A percentile compares a stretch with the other conserved stretches of the same genome.
These are phyloP conservation scores for Lipomyces starkeyi DNA, from an alignment of 805 yeast genomes.

Conservation along the genomic window DNA sequence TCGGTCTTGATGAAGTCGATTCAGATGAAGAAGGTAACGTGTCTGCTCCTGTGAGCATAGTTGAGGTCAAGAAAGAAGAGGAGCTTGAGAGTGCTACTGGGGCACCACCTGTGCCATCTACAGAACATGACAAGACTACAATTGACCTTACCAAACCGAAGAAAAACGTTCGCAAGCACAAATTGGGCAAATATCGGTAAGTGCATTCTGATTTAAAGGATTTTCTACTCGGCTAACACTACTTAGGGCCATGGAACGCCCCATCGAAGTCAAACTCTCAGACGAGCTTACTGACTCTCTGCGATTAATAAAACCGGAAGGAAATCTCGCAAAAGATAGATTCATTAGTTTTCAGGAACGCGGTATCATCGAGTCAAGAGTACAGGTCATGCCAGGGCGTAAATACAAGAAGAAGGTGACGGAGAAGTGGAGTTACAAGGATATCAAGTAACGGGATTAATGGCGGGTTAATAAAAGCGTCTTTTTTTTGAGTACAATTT, in stretches of 20 bases:
- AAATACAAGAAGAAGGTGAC: slow-evolving; percentile 76
- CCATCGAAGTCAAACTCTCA: slow-evolving; percentile 77
- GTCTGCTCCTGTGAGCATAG: slow-evolving; percentile 63
- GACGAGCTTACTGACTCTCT: slow-evolving; percentile 88
- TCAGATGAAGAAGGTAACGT: slow-evolving; percentile 47
- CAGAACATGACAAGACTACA: slow-evolving; percentile 34
- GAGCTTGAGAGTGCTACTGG: slow-evolving; percentile 46
- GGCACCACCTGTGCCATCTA: neutral
- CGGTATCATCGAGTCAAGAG: slow-evolving; percentile 87
- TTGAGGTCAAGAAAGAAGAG: slow-evolving; percentile 59
- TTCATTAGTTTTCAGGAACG: slow-evolving; percentile 80
- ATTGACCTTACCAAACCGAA: slow-evolving; percentile 45
- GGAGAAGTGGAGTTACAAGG: slow-evolving; percentile 93
- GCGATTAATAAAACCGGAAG: slow-evolving; percentile 87
- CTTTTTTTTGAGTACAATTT: no score
- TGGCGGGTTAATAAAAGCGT: no score
- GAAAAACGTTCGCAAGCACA: slow-evolving; percentile 38
- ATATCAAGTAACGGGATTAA: slow-evolving; percentile 45
- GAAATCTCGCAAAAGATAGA: slow-evolving; percentile 80
- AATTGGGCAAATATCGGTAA: slow-evolving; percentile 39
- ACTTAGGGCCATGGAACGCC: slow-evolving; percentile 48
- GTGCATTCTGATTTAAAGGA: neutral
- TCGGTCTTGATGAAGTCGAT: slow-evolving; percentile 52
- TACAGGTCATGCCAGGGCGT: slow-evolving; percentile 67
- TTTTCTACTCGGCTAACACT: neutral